Conservation (phyloP, 768 basidiomycete genomes). For the Lactarius vividus region DNA sequence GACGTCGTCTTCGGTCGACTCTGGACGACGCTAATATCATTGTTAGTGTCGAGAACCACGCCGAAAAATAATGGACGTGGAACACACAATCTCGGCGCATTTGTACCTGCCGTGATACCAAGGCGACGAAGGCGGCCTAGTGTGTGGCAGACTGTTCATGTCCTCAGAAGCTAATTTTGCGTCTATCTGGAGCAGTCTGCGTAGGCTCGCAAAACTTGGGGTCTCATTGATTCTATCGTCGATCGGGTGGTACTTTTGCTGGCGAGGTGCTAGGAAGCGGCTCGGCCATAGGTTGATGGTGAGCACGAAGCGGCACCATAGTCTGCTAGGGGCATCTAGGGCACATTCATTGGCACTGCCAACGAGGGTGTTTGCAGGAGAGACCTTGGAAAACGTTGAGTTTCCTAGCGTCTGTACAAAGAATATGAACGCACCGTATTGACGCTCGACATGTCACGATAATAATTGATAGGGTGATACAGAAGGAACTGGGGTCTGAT, state of each 20-base stretch:
- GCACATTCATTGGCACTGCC: conserved; percentile 11
- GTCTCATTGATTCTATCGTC: neutral
- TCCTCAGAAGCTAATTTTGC: neutral
- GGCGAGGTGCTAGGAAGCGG: neutral
- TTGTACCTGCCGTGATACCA: conserved; percentile 9
- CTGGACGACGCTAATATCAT: neutral
- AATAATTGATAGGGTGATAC: conserved; percentile 2
- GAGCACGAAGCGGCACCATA: conserved; percentile 1
- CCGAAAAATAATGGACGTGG: too few relatives aligned
- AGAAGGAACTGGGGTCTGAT: neutral
- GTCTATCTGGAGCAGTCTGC: neutral
- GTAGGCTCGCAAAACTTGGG: neutral
- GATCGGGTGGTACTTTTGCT: neutral
- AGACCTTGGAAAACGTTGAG: neutral
- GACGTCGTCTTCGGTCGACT: neutral
- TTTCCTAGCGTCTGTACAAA: neutral
- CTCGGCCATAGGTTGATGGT: neutral
- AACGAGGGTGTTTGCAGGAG: conserved; percentile 4
- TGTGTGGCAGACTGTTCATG: neutral
- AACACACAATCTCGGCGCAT: conserved; percentile 16
- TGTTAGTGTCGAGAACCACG: neutral
- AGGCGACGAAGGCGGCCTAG: neutral
- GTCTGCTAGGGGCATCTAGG: neutral
- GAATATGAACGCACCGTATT: conserved; percentile 8
- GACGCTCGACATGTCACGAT: conserved; percentile 11